Evolutionary conservation across 495 filamentous ascomycete genomes (phyloP).

Genomic region (Lasiosphaeria hispida): DNA sequence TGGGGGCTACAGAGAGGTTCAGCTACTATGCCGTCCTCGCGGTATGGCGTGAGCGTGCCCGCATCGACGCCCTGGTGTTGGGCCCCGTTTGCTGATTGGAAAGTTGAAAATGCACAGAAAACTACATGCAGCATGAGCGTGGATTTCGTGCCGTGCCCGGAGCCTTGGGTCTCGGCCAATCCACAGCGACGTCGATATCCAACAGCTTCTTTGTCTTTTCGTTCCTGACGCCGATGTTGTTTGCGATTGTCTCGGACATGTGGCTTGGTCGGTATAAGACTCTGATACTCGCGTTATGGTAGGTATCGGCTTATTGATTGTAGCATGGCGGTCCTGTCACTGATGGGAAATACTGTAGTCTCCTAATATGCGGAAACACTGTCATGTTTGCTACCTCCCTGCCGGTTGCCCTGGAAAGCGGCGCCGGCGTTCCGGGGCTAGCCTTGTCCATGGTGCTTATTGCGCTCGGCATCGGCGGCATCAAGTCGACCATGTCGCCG

Average conservation of each 20-base stretch:
- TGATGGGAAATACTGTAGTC: no score
- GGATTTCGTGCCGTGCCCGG: conserved; percentile 28
- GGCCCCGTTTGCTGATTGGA: no score
- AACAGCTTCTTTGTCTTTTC: conserved; percentile 54
- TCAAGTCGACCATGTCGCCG: conserved; percentile 53
- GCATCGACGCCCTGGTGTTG: no score
- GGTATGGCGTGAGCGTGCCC: conserved; percentile 18
- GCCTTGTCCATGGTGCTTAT: conserved; percentile 43
- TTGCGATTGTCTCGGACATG: conserved; percentile 31
- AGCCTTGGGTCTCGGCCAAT: conserved; percentile 42
- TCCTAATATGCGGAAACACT: no score
- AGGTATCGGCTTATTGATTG: conserved; percentile 19
- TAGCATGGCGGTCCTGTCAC: no score
- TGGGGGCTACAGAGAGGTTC: conserved; percentile 23
- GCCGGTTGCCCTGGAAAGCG: conserved; percentile 46
- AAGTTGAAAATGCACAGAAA: no score
- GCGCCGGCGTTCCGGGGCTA: conserved; percentile 42
- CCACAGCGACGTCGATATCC: conserved; percentile 43
- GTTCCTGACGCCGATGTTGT: conserved; percentile 27
- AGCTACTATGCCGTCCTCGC: conserved; percentile 24
- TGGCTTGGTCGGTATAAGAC: conserved; percentile 34
- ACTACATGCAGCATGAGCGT: conserved; percentile 25
- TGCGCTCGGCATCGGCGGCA: conserved; percentile 50
- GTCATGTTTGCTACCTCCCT: conserved; percentile 51
- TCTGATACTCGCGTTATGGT: conserved; percentile 24